phyloP scores from a whole-genome alignment of 805 yeast species.

The Spathaspora passalidarum region DNA sequence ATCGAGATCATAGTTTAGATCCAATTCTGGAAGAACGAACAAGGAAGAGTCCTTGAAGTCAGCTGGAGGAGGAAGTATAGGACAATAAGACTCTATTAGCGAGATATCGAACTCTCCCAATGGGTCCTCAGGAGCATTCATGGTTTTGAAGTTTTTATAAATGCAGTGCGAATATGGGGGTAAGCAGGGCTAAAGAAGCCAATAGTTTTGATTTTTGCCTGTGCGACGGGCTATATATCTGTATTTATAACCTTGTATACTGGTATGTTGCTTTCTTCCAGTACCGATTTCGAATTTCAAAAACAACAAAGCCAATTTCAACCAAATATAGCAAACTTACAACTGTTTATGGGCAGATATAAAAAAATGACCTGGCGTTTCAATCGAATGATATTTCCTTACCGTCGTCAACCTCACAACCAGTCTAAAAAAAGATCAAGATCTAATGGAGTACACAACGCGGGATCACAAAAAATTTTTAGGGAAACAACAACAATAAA shows the following conservation, averaged over 20 bases:
- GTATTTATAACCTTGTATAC: background rate
- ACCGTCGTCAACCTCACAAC: background rate
- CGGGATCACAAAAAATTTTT: background rate
- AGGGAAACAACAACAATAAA: background rate
- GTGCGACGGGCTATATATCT: too few relatives aligned
- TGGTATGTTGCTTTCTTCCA: background rate
- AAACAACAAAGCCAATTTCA: background rate
- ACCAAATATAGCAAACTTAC: background rate
- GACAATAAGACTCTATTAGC: conserved; percentile 13
- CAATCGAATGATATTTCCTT: background rate
- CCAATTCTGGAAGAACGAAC: background rate
- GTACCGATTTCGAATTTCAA: background rate
- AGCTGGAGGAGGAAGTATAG: background rate
- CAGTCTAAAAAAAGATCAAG: background rate
- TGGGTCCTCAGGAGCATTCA: conserved; percentile 18
- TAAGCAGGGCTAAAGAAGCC: background rate
- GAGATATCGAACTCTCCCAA: conserved; percentile 23
- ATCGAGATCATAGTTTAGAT: conserved; percentile 12
- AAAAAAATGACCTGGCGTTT: background rate
- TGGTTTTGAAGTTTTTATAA: background rate
- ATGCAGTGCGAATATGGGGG: background rate
- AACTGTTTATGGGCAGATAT: background rate
- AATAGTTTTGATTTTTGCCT: too few relatives aligned
- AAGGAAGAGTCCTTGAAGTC: background rate
- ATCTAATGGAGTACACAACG: background rate